Conservation (phyloP, 768 basidiomycete species). For the Hortiboletus flavorubellus region DNA sequence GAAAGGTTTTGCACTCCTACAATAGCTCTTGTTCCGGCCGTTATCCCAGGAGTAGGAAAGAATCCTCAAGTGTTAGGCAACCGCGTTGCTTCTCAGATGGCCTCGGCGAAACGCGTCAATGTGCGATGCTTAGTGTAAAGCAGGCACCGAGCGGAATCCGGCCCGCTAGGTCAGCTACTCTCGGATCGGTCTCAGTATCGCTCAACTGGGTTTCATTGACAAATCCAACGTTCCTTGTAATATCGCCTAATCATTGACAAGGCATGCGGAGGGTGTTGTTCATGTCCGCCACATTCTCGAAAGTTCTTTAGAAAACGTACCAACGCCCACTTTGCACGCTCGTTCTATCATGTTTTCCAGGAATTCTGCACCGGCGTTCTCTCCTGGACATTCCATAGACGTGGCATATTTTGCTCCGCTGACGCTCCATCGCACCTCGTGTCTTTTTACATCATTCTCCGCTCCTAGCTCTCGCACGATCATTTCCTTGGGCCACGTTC, state of each 20-base stretch:
- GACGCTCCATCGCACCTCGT: slow-evolving; percentile 14
- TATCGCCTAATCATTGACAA: slow-evolving; percentile 24
- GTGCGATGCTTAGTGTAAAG: not conserved
- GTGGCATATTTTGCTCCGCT: slow-evolving; percentile 13
- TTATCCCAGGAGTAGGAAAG: slow-evolving; percentile 1
- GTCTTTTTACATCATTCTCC: slow-evolving; percentile 26
- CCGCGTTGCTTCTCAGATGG: not conserved
- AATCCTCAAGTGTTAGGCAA: not conserved
- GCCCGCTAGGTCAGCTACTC: not conserved
- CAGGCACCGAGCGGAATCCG: slow-evolving; percentile 3
- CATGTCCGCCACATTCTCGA: slow-evolving; percentile 29
- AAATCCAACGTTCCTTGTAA: slow-evolving; percentile 18
- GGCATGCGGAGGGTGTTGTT: slow-evolving; percentile 21
- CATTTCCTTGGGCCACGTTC: slow-evolving; percentile 10
- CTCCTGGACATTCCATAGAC: slow-evolving; percentile 12
- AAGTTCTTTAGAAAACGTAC: slow-evolving; percentile 17
- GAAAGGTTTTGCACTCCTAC: not conserved
- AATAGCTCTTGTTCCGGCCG: slow-evolving; percentile 18
- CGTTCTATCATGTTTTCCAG: slow-evolving; percentile 24
- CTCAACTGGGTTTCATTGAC: slow-evolving; percentile 8
- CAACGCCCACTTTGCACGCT: slow-evolving; percentile 10
- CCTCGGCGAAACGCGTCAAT: slow-evolving; percentile 12
- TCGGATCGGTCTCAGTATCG: slow-evolving; percentile 16
- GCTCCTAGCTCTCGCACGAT: slow-evolving; percentile 13
- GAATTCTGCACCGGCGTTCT: slow-evolving; percentile 11